Evolutionary conservation across 768 basidiomycete genomes (phyloP), one percentile per base, ranked within the genome.

Genomic region (Cystobasidium tubakii): DNA sequence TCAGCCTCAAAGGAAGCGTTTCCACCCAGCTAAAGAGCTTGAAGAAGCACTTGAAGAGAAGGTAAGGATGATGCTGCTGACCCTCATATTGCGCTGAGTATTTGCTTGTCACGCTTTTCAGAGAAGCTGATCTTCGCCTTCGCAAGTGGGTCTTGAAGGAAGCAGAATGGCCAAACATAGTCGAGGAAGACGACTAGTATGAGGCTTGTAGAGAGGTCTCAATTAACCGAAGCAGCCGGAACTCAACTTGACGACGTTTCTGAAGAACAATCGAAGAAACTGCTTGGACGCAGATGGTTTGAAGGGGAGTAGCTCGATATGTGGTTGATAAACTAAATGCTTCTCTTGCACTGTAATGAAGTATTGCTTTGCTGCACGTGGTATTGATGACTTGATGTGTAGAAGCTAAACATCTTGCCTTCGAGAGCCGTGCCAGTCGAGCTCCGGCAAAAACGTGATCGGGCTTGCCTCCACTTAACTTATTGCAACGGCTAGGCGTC

Each of bases 81-180:
- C 6, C 15, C 39, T 17, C 9, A 39, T n/a, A 39, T 6, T 39
- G 39, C 39, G 39, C 57, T 62, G 57, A 39, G 7, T 17, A 62
- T 3, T 50, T 17, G 3, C 27, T 27, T 27, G n/a, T n/a, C n/a
- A n/a, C 57, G 12, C 4, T 60, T 34, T 34, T n/a, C 34, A 71
- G 69, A 39, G 69, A 71, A 31, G 69, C 69, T 21, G 69, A 71
- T 36, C 39, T 71, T n/a, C 21, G 55, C n/a, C 33, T 71, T 21
- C n/a, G 44, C 23, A 57, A 55, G 10, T 71, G 69, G 69, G 55
- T 43, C 12, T n/a, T 27, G 63, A 50, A 50, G n/a, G 46, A 50
- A 19, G 46, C 46, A 50, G 46, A 50, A 21, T 50, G 46, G 46
- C 46, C 63, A 1, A 65, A 65, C 13, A 29, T 65, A 4, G 63